phyloP scores from a whole-genome alignment of 148 eudicot genomes.

The Polygonum maritimum region DNA sequence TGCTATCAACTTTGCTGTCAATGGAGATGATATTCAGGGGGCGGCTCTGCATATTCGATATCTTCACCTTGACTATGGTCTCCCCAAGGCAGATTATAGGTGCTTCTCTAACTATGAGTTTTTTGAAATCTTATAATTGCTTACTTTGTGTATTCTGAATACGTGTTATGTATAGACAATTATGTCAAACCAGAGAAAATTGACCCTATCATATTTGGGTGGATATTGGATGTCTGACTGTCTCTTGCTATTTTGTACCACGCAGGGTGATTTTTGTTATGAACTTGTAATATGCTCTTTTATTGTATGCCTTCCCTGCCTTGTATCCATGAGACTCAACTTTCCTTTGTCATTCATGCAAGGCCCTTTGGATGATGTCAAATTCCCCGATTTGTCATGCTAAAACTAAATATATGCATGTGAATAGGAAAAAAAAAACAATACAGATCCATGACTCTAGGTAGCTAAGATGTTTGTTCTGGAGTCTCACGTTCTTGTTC shows the following conservation, averaged over 20 bases:
- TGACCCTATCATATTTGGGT: neutral
- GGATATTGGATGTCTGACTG: neutral
- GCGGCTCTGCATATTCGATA: conserved; percentile 47
- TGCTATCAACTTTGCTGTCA: conserved; percentile 51
- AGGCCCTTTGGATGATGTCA: neutral
- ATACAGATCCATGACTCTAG: neutral
- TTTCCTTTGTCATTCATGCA: neutral
- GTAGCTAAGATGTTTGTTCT: neutral
- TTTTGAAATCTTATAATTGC: neutral
- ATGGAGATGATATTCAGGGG: conserved; percentile 37
- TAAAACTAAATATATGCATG: conserved; percentile 2
- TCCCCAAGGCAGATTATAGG: conserved; percentile 66
- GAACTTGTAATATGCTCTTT: neutral
- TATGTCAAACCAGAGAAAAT: neutral
- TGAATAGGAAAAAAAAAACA: neutral
- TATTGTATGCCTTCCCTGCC: neutral
- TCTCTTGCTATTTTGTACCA: neutral
- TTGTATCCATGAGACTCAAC: neutral
- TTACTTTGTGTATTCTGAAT: neutral
- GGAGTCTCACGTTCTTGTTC: neutral
- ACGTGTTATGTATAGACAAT: neutral
- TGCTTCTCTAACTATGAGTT: conserved; percentile 18
- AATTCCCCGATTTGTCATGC: neutral
- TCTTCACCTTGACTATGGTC: conserved; percentile 60
- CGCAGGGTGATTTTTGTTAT: neutral